These are phyloP conservation scores for Fusarium buharicum DNA, from an alignment of 2,329 filamentous ascomycete genomes.

Conservation along the genomic window DNA sequence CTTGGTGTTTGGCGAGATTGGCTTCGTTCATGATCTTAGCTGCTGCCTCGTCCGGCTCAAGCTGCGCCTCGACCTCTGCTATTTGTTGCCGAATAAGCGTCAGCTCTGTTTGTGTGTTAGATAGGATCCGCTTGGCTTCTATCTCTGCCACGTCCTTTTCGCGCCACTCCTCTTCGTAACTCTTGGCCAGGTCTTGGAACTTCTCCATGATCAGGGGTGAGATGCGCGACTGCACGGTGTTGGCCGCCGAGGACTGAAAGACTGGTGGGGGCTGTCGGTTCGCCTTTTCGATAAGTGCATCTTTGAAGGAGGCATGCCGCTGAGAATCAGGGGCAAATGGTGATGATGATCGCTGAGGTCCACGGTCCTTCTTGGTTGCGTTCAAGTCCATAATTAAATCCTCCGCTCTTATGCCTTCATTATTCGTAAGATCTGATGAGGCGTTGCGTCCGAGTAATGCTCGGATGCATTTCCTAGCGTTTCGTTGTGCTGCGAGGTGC, in stretches of 20 bases:
- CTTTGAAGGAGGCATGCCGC: slow-evolving; percentile 64
- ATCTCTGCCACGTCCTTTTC: slow-evolving; percentile 77
- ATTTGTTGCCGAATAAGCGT: slow-evolving; percentile 69
- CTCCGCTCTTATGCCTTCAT: slow-evolving; percentile 83
- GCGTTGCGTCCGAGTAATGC: slow-evolving; percentile 82
- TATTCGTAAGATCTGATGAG: slow-evolving; percentile 83
- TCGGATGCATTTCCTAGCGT: slow-evolving; percentile 90
- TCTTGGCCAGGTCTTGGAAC: slow-evolving; percentile 74
- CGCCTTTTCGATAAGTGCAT: slow-evolving; percentile 58
- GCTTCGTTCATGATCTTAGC: slow-evolving; percentile 63
- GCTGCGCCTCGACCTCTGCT: slow-evolving; percentile 63
- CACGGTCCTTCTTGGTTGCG: slow-evolving; percentile 72
- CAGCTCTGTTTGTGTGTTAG: slow-evolving; percentile 75
- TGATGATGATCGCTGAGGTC: slow-evolving; percentile 79
- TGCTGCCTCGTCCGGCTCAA: slow-evolving; percentile 66
- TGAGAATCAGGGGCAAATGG: slow-evolving; percentile 72
- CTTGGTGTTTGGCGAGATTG: slow-evolving; percentile 60
- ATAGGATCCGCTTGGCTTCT: slow-evolving; percentile 73
- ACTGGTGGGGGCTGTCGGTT: slow-evolving; percentile 54
- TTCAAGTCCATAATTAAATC: slow-evolving; percentile 83
- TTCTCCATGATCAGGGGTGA: slow-evolving; percentile 76
- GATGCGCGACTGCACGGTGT: slow-evolving; percentile 75
- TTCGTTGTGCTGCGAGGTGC: slow-evolving; percentile 79
- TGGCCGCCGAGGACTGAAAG: slow-evolving; percentile 73
- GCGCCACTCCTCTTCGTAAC: slow-evolving; percentile 78